A percentile compares a stretch with the other conserved stretches of the same genome.
These are phyloP conservation scores for Penicillium sp. DNA, from an alignment of 2,329 filamentous ascomycete species.

Conservation along the genomic window DNA sequence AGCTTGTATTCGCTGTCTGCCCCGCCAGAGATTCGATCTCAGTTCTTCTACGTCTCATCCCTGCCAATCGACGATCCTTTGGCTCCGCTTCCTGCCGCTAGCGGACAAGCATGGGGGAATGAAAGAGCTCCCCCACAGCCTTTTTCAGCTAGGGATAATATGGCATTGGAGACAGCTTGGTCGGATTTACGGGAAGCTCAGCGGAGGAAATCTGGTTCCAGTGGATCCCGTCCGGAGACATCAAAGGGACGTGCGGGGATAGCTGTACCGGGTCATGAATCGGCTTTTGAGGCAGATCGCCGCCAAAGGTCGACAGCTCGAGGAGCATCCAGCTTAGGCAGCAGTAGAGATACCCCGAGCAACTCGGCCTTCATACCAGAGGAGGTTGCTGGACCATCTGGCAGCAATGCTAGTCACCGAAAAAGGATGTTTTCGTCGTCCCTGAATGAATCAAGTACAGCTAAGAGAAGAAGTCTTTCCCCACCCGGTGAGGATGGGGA, in stretches of 20 bases:
- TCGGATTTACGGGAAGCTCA: constrained; percentile 50
- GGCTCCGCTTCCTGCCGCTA: constrained; percentile 63
- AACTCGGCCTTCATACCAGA: constrained; percentile 18
- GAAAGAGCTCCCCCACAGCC: constrained; percentile 68
- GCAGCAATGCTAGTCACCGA: constrained; percentile 11
- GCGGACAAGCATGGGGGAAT: constrained; percentile 47
- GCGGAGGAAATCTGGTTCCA: constrained; percentile 10
- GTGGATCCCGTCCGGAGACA: constrained; percentile 6
- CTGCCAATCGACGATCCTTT: constrained; percentile 86
- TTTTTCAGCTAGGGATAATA: constrained; percentile 77
- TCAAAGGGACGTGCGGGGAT: constrained; percentile 18
- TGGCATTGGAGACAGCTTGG: constrained; percentile 78
- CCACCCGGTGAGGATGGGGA: constrained; percentile 26
- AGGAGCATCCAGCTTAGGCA: constrained; percentile 17
- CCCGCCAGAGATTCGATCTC: constrained; percentile 62
- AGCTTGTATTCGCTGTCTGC: constrained; percentile 43
- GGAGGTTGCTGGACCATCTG: neutral
- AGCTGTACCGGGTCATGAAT: constrained; percentile 26
- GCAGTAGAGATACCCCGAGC: constrained; percentile 19
- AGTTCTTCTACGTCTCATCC: constrained; percentile 83
- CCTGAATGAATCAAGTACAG: constrained; percentile 25
- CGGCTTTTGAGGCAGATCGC: constrained; percentile 4
- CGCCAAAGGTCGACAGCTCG: constrained; percentile 12
- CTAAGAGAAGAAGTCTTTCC: constrained; percentile 30
- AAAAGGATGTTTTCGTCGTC: constrained; percentile 38